Evolutionary conservation across 192 early-diverging fungal genomes (phyloP).

Genomic region (Coemansia sp.): DNA sequence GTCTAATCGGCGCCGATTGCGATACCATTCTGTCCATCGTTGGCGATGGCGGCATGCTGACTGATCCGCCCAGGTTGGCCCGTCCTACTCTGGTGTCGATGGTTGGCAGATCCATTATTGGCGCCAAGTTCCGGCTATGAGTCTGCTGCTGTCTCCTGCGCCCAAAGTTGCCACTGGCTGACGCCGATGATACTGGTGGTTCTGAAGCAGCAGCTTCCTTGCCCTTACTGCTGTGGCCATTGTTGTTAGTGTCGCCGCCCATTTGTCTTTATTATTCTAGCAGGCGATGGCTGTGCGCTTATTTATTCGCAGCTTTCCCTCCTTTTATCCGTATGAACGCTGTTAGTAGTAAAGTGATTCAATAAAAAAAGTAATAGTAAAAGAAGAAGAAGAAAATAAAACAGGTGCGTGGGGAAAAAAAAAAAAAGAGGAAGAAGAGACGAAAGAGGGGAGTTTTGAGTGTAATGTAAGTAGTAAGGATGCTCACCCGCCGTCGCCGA

Average conservation of each 20-base stretch:
- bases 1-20: conserved; percentile 8
- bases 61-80: conserved; percentile 35
- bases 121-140: background rate
- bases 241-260: background rate
- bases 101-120: conserved; percentile 19
- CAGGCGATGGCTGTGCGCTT: too few species aligned
- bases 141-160: conserved; percentile 1
- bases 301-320: too few species aligned
- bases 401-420: too few species aligned
- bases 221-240: background rate
- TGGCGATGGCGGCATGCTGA: conserved; percentile 40
- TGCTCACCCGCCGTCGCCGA: too few species aligned
- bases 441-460: too few species aligned
- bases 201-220: background rate
- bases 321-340: too few species aligned
- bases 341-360: too few species aligned
- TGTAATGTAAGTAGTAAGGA: too few species aligned
- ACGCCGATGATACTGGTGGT: background rate
- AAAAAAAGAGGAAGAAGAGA: too few species aligned
- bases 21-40: conserved; percentile 14
- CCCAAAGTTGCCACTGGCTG: background rate
- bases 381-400: too few species aligned
- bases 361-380: too few species aligned
- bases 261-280: too few species aligned
- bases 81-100: conserved; percentile 39